phyloP scores from a whole-genome alignment of 2,329 filamentous ascomycete genomes.

The Sporothrix mexicana region DNA sequence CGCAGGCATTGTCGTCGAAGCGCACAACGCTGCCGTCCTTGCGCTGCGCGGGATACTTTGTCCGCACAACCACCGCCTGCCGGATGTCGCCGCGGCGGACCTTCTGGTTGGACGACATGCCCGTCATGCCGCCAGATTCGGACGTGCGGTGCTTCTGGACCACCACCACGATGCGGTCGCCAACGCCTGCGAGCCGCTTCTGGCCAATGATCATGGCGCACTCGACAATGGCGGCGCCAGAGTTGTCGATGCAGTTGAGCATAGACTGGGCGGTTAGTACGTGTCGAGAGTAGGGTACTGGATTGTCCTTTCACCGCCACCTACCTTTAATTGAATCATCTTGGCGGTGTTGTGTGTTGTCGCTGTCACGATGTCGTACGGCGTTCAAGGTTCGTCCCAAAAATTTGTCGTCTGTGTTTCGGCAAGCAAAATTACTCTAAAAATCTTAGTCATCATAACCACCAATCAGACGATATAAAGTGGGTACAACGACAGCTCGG shows the following conservation, averaged over 20 bases:
- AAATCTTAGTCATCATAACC: conserved; percentile 26
- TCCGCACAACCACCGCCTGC: conserved; percentile 93
- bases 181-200: conserved; percentile 86
- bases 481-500: background rate
- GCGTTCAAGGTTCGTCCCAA: conserved; percentile 4
- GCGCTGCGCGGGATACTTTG: conserved; percentile 83
- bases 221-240: conserved; percentile 94
- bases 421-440: background rate
- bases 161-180: conserved; percentile 95
- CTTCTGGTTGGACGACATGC: conserved; percentile 80
- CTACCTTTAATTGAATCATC: conserved; percentile 92
- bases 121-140: conserved; percentile 72
- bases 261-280: conserved; percentile 68
- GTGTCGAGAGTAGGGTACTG: too few relatives aligned
- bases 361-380: conserved; percentile 11
- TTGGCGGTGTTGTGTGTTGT: conserved; percentile 48
- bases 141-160: conserved; percentile 94
- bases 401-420: conserved; percentile 8
- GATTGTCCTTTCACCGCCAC: too few relatives aligned
- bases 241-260: conserved; percentile 99
- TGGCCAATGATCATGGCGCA: conserved; percentile 92
- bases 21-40: conserved; percentile 87
- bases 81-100: conserved; percentile 95
- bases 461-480: background rate
- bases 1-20: conserved; percentile 98